Conservation (phyloP, 2,329 filamentous ascomycete genomes). For the Aspergillus vadensis region DNA sequence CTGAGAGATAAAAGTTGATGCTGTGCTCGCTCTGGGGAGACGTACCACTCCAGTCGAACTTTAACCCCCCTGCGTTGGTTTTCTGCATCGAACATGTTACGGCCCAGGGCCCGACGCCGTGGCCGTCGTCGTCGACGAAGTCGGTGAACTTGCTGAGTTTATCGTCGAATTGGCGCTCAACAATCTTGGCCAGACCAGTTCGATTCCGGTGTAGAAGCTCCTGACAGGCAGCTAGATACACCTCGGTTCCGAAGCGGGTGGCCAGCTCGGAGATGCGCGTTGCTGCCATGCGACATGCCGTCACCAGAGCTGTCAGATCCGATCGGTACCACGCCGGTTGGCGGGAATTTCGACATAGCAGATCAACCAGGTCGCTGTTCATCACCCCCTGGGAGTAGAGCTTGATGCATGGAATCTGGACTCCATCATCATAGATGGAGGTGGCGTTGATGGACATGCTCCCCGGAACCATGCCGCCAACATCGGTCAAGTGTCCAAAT, state of each 20-base stretch:
- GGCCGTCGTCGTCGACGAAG: slow-evolving; percentile 54
- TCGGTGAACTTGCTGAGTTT: slow-evolving; percentile 50
- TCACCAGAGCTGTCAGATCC: slow-evolving; percentile 51
- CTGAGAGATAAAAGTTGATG: slow-evolving; percentile 54
- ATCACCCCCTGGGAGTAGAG: slow-evolving; percentile 49
- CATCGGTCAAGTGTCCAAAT: slow-evolving; percentile 53
- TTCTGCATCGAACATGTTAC: slow-evolving; percentile 53
- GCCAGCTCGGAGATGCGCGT: slow-evolving; percentile 50
- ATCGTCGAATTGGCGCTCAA: slow-evolving; percentile 49
- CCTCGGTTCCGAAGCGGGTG: slow-evolving; percentile 46
- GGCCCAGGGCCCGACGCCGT: slow-evolving; percentile 50
- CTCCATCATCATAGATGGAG: slow-evolving; percentile 53
- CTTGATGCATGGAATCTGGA: slow-evolving; percentile 54
- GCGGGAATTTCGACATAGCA: slow-evolving; percentile 53
- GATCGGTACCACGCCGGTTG: slow-evolving; percentile 53
- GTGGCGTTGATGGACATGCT: slow-evolving; percentile 54
- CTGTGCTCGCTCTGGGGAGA: slow-evolving; percentile 50
- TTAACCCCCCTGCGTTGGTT: slow-evolving; percentile 42
- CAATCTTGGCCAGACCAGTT: slow-evolving; percentile 48
- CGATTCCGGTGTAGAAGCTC: slow-evolving; percentile 50
- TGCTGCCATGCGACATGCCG: slow-evolving; percentile 50
- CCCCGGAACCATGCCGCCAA: slow-evolving; percentile 52
- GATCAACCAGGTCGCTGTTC: slow-evolving; percentile 48
- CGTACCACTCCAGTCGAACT: slow-evolving; percentile 54
- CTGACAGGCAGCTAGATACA: slow-evolving; percentile 51